These are phyloP conservation scores for Aspergillus bombycis DNA, from an alignment of 2,329 filamentous ascomycete species.

Conservation along the genomic window DNA sequence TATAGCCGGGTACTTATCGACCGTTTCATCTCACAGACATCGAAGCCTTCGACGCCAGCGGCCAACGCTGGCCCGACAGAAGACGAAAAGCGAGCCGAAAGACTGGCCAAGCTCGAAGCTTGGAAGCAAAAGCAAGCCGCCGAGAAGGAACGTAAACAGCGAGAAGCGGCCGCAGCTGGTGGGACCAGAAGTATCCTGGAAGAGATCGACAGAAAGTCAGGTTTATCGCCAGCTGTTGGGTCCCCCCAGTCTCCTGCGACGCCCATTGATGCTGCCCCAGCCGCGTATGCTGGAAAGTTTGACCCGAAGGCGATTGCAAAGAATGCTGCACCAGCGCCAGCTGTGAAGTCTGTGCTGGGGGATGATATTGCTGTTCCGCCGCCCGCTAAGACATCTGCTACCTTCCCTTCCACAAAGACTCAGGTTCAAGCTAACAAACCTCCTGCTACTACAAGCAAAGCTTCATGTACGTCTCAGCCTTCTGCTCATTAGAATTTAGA, in stretches of 20 bases:
- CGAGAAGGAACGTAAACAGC: slow-evolving; percentile 72
- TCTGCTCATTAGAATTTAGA: background rate
- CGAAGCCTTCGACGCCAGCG: slow-evolving; percentile 53
- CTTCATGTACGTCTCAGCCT: slow-evolving; percentile 41
- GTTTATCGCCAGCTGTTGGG: slow-evolving; percentile 55
- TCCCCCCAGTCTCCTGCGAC: slow-evolving; percentile 56
- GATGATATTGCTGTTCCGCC: slow-evolving; percentile 57
- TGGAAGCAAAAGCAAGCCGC: slow-evolving; percentile 89
- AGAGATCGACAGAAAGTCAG: slow-evolving; percentile 73
- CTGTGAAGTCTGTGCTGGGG: slow-evolving; percentile 58
- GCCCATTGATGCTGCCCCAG: slow-evolving; percentile 54
- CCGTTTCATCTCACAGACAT: slow-evolving; percentile 44
- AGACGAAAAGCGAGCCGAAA: slow-evolving; percentile 76
- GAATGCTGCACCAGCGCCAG: slow-evolving; percentile 66
- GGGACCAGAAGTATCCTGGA: slow-evolving; percentile 69
- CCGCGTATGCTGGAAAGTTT: slow-evolving; percentile 75
- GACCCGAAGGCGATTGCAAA: slow-evolving; percentile 85
- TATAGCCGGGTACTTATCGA: background rate
- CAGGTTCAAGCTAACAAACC: slow-evolving; percentile 49
- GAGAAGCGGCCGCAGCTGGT: slow-evolving; percentile 64
- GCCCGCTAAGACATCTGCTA: slow-evolving; percentile 49
- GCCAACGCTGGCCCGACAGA: slow-evolving; percentile 60
- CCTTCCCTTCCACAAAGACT: slow-evolving; percentile 41
- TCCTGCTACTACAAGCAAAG: slow-evolving; percentile 44
- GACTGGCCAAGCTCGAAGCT: slow-evolving; percentile 78